These are phyloP conservation scores for Acanthamoeba culbertsoni DNA, from an alignment of 208 protist species.

Conservation along the genomic window DNA sequence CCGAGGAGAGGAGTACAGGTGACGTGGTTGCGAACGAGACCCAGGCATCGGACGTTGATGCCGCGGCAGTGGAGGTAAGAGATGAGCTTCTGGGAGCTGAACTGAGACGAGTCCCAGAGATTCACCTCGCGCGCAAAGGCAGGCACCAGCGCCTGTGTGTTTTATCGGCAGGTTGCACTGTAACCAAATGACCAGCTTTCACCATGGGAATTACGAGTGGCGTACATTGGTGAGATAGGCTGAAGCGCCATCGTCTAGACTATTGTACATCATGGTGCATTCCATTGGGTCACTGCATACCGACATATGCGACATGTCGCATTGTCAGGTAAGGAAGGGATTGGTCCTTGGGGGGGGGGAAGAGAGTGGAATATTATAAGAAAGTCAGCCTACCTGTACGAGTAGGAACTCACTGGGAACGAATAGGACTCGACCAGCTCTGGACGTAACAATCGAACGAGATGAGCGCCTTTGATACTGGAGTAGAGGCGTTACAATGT, in stretches of 20 bases:
- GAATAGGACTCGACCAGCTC: not conserved
- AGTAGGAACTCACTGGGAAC: not conserved
- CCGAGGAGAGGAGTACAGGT: not conserved
- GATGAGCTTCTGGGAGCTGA: not conserved
- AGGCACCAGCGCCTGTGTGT: not conserved
- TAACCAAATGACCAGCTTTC: not conserved
- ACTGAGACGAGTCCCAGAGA: not conserved
- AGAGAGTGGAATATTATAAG: not conserved
- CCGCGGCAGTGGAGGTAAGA: not conserved
- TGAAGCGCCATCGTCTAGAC: not conserved
- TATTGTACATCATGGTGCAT: no score
- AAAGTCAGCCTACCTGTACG: not conserved
- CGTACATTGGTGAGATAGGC: not conserved
- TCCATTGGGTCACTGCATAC: no score
- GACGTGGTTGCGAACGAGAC: not conserved
- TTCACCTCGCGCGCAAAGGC: not conserved
- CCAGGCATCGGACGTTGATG: slow-evolving; percentile 35
- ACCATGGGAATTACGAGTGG: not conserved
- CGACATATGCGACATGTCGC: no score
- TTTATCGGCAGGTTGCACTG: not conserved
- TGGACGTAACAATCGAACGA: not conserved
- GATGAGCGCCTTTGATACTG: not conserved
- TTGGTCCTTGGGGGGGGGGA: no score
- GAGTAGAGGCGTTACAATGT: not conserved
- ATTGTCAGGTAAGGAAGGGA: no score